These are phyloP conservation scores for Fusarium denticulatum DNA, from an alignment of 2,329 filamentous ascomycete species.

Conservation along the genomic window DNA sequence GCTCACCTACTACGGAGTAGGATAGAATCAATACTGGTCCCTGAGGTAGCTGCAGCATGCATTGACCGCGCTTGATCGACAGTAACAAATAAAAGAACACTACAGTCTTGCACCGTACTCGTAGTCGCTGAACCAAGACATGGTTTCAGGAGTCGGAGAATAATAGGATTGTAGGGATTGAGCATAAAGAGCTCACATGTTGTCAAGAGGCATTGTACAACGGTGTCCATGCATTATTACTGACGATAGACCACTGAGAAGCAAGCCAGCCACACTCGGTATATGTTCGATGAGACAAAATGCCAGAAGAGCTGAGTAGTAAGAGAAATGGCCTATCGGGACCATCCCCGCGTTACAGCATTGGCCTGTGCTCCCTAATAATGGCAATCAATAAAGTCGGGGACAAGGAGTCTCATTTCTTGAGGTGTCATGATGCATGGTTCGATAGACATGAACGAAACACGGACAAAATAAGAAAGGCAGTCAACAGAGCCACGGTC, in stretches of 20 bases:
- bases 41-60: not conserved
- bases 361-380: conserved; percentile 22
- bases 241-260: conserved; percentile 17
- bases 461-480: conserved; percentile 11
- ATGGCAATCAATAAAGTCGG: conserved; percentile 20
- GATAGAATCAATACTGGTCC: not conserved
- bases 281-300: conserved; percentile 23
- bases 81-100: conserved; percentile 2
- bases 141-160: conserved; percentile 30
- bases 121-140: conserved; percentile 20
- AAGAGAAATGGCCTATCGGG: conserved; percentile 35
- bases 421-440: conserved; percentile 26
- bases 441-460: conserved; percentile 12
- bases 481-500: conserved; percentile 17
- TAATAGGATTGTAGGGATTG: conserved; percentile 14
- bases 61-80: not conserved
- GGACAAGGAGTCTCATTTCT: conserved; percentile 4
- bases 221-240: conserved; percentile 19
- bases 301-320: conserved; percentile 1
- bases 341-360: conserved; percentile 27
- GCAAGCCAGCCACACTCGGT: conserved; percentile 1
- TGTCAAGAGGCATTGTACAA: conserved; percentile 11
- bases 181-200: conserved; percentile 29
- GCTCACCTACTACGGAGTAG: not conserved
- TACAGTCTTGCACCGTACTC: not conserved